Conservation (phyloP, 441 rosid genomes). For the Bocquillonia castaneifolia region DNA sequence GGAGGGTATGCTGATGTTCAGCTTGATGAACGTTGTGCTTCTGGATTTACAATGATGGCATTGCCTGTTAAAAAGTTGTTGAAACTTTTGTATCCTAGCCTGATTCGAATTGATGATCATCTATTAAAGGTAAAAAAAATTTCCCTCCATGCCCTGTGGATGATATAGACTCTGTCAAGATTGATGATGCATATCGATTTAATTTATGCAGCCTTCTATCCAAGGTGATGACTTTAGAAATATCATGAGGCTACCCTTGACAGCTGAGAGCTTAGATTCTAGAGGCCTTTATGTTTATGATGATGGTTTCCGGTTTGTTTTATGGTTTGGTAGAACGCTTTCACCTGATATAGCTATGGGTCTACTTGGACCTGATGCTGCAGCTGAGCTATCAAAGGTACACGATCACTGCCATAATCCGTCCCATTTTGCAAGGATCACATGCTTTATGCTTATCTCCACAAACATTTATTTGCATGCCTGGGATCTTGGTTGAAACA, state of each 20-base stretch:
- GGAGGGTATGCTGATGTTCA: slow-evolving; percentile 86
- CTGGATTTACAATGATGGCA: slow-evolving; percentile 87
- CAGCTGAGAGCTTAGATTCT: slow-evolving; percentile 81
- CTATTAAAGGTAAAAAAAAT: slow-evolving; percentile 55
- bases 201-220: slow-evolving; percentile 49
- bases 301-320: slow-evolving; percentile 74
- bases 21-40: slow-evolving; percentile 92
- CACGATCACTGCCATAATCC: background rate
- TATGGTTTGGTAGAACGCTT: slow-evolving; percentile 96
- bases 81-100: slow-evolving; percentile 81
- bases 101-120: slow-evolving; percentile 78
- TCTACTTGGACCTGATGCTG: slow-evolving; percentile 81
- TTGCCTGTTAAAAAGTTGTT: slow-evolving; percentile 77
- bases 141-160: slow-evolving; percentile 8
- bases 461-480: background rate
- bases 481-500: background rate
- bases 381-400: slow-evolving; percentile 87
- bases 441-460: background rate
- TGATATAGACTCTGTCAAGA: slow-evolving; percentile 3
- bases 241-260: slow-evolving; percentile 52
- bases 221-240: slow-evolving; percentile 41
- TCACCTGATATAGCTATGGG: slow-evolving; percentile 77
- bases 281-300: slow-evolving; percentile 88
- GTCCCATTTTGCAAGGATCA: background rate
- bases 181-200: slow-evolving; percentile 22